phyloP scores from a whole-genome alignment of 805 yeast genomes.

The Ogataea minuta region DNA sequence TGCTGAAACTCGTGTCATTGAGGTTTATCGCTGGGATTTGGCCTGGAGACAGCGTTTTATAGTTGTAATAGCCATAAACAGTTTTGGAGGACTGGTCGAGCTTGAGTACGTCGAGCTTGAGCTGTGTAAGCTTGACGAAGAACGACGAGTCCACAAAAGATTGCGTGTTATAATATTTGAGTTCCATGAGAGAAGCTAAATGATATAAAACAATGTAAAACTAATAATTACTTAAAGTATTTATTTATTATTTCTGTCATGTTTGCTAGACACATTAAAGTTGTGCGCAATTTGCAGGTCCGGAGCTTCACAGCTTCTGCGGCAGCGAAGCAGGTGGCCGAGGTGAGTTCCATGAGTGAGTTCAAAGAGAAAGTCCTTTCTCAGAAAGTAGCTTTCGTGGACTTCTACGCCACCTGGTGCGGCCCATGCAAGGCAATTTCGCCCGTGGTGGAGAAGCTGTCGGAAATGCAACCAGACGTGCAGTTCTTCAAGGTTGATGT shows the following conservation, averaged over 20 bases:
- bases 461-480: slow-evolving; percentile 46
- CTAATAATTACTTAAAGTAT: neutral
- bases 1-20: slow-evolving; percentile 35
- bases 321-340: slow-evolving; percentile 13
- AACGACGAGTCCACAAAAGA: slow-evolving; percentile 87
- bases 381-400: slow-evolving; percentile 51
- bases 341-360: slow-evolving; percentile 34
- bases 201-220: neutral
- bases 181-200: slow-evolving; percentile 2
- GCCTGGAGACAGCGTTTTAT: slow-evolving; percentile 29
- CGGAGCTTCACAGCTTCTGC: slow-evolving; percentile 3
- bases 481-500: slow-evolving; percentile 71
- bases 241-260: slow-evolving; percentile 1
- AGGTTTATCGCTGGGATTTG: slow-evolving; percentile 33
- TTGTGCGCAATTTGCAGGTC: slow-evolving; percentile 2
- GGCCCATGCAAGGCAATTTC: slow-evolving; percentile 76
- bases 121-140: slow-evolving; percentile 68
- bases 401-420: slow-evolving; percentile 74
- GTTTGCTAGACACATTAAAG: slow-evolving; percentile 17
- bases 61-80: slow-evolving; percentile 41
- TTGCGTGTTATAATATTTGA: slow-evolving; percentile 50
- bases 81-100: slow-evolving; percentile 49
- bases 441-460: slow-evolving; percentile 48
- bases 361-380: slow-evolving; percentile 36
- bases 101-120: slow-evolving; percentile 72